Base-by-base conservation (phyloP, 2,329 filamentous ascomycete species). In the Penicillium sp. region DNA sequence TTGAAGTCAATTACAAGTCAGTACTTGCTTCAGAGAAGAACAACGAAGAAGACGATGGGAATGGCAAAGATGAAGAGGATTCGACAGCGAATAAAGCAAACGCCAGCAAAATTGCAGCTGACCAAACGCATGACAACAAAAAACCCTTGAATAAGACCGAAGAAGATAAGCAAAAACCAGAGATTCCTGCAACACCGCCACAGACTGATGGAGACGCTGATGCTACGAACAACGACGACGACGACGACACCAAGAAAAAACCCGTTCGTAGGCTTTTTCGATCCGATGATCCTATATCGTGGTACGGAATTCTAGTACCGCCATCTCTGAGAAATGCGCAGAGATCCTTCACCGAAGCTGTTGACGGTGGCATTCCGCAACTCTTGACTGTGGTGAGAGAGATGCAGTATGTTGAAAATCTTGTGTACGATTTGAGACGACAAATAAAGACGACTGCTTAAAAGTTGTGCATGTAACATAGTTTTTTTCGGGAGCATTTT, bases 271-370 rank as follows among this genome's bases (percentile, higher is more conserved):
- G 65, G 60, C 65, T 64, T 26, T 58, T 66, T 58, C 65, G 63
- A 46, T 68, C 69, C 20, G 65, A 66, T 48, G 73, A 81, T 58
- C 78, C 78, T 7, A 62, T 80, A 23, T 68, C 69, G 21, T 79
- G 77, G 77, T 81, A 78, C 61, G 78, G 78, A 5, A 75, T 80
- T 42, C 66, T 81, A 12, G 71, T 77, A 18, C 74, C 78, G 3
- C 68, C 68, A 9, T 69, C 74, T 23, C 67, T 81, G 35, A 75
- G 75, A 55, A 69, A 59, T 38, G 74, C 77, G 3, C 78, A 80
- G 62, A 66, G 61, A 48, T 71, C 70, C 14, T 81, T 81, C 59
- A 67, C 63, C 7, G 61, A 64, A n/a, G 74, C 68, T 14, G 62
- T 77, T n/a, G 66, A 71, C 24, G 64, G 64, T 8, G 60, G 64